Conservation (phyloP, 345 rosid genomes). For the Geranium rotundifolium region DNA sequence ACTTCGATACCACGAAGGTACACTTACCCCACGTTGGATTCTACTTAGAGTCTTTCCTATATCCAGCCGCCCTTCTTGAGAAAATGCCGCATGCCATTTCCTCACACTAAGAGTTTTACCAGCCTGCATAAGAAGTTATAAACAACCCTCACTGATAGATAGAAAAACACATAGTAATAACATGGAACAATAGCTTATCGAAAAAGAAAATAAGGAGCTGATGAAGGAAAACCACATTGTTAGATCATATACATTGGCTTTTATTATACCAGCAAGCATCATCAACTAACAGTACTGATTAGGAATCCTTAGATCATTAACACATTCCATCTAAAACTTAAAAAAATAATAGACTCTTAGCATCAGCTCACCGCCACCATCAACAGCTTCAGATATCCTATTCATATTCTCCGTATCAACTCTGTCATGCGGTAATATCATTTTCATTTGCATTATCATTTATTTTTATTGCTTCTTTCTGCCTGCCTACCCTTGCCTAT, state of each 20-base stretch:
- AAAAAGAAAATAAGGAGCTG: too few species aligned
- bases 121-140: constrained; percentile 41
- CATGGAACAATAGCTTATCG: not conserved
- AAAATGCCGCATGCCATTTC: constrained; percentile 91
- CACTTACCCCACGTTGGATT: constrained; percentile 81
- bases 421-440: too few species aligned
- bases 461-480: too few species aligned
- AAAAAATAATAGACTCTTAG: too few species aligned
- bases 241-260: not conserved
- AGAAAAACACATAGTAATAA: not conserved
- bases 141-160: not conserved
- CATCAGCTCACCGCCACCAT: too few species aligned
- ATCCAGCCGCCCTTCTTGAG: constrained; percentile 69
- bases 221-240: not conserved
- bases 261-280: not conserved
- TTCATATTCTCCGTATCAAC: too few species aligned
- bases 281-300: not conserved
- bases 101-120: constrained; percentile 96
- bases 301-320: too few species aligned
- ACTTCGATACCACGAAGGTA: constrained; percentile 3
- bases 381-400: too few species aligned
- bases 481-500: not conserved
- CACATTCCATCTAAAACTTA: too few species aligned
- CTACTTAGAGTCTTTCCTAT: constrained; percentile 68
- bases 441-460: too few species aligned